Conservation (phyloP, 345 rosid genomes). For the Murraya paniculata region DNA sequence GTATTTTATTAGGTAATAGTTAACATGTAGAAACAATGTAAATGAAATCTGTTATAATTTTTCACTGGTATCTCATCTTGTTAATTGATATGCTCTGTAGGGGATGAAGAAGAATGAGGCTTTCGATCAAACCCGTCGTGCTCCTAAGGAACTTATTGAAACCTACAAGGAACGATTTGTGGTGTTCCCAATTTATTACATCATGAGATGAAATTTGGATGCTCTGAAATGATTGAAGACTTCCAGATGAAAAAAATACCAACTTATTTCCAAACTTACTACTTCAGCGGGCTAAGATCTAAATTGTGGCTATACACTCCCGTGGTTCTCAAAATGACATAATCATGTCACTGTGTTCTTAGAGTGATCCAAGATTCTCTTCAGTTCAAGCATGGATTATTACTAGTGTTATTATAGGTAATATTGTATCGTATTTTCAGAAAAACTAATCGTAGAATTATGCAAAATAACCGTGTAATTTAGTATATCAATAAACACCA, state of each 20-base stretch:
- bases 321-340: background rate
- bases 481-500: background rate
- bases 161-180: slow-evolving; percentile 42
- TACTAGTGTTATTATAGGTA: background rate
- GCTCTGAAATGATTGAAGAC: background rate
- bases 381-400: background rate
- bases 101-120: slow-evolving; percentile 65
- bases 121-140: slow-evolving; percentile 59
- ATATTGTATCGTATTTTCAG: background rate
- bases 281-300: slow-evolving; percentile 22
- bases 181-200: slow-evolving; percentile 23
- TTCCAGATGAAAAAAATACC: too few relatives aligned
- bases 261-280: background rate
- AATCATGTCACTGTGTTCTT: background rate
- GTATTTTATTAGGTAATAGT: too few relatives aligned
- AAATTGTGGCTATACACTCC: background rate
- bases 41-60: too few relatives aligned
- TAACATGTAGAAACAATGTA: too few relatives aligned
- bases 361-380: background rate
- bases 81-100: slow-evolving; percentile 25
- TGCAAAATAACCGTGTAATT: background rate
- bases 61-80: too few relatives aligned
- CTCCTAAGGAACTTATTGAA: slow-evolving; percentile 58
- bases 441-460: background rate
- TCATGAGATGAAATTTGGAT: background rate